A percentile compares a stretch with the other conserved stretches of the same genome.
Conservation (phyloP, 805 yeast species). For the Sugiyamaella mastotermitis region DNA sequence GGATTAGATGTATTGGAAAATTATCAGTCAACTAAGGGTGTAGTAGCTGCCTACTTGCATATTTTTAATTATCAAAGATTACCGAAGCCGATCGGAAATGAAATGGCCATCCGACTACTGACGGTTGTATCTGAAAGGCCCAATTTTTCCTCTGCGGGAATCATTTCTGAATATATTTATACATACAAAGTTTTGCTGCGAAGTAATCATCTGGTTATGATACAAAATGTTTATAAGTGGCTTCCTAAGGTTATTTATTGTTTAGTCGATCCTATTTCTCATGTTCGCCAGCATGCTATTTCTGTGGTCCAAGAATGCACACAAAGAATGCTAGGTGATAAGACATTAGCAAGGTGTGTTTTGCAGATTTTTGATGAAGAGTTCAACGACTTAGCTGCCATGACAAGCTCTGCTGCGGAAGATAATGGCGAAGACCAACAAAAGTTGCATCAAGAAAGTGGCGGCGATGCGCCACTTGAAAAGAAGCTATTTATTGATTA, state of each 20-base stretch:
- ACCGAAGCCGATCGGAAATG: conserved; percentile 13
- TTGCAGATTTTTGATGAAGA: conserved; percentile 3
- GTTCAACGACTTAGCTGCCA: neutral
- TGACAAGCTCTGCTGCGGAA: neutral
- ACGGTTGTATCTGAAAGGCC: conserved; percentile 12
- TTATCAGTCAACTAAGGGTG: conserved; percentile 11
- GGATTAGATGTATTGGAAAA: conserved; percentile 17
- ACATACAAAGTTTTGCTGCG: conserved; percentile 12
- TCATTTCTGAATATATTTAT: conserved; percentile 14
- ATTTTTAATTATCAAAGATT: conserved; percentile 18
- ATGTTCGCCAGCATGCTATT: conserved; percentile 16
- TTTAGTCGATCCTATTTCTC: conserved; percentile 9
- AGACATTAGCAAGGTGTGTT: conserved; percentile 10
- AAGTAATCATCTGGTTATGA: conserved; percentile 11
- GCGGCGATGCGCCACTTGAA: neutral
- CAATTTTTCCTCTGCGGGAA: conserved; percentile 13
- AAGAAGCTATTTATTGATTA: conserved; percentile 3
- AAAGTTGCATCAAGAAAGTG: neutral
- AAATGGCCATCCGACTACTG: conserved; percentile 15
- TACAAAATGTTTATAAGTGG: conserved; percentile 14
- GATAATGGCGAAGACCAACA: neutral
- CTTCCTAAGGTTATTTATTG: conserved; percentile 13
- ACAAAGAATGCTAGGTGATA: conserved; percentile 10
- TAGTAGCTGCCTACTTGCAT: conserved; percentile 20
- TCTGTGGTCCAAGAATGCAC: conserved; percentile 15